Base-by-base conservation (phyloP, 2,329 filamentous ascomycete genomes). In the Trichophyton benhamiae region DNA sequence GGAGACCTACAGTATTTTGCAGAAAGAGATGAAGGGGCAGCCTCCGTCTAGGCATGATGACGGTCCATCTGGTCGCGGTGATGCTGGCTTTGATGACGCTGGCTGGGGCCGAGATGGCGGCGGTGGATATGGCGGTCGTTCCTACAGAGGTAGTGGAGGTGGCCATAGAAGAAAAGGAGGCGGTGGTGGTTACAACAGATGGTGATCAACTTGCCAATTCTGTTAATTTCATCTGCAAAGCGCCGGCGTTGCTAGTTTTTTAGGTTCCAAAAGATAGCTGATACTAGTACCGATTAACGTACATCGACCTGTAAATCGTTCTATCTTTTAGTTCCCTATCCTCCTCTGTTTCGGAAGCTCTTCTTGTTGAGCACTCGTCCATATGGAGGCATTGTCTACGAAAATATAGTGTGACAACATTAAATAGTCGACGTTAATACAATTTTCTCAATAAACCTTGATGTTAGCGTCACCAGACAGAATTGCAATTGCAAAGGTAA, bases 1-100 rank as follows among this genome's bases (percentile, higher is more conserved):
- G 68, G 95, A 94, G 80, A 94, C 91, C 2, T 91, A 84, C 69
- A 91, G 96, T 61, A 79, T 83, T n/a, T 84, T 99, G 65, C 87
- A 87, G 59, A 91, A 91, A 75, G 91, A 96, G 72, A 80, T 96
- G 75, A 88, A 90, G 71, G 87, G 87, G 1, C 79, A 88, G 30
- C 79, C 81, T 57, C 84, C 83, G 17, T 76, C 78, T 20, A 80
- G 83, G 67, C 79, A 82, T 60, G 80, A 80, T 30, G 77, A 77
- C 61, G 68, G 70, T 1, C 66, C 69, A 33, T 72, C 79, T 64
- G 76, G 76, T 49, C 67, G 73, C 7, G 73, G 74, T 38, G 78
- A 78, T 58, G 76, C 75, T 20, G 75, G 77, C 66, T 82, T 82
- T 27, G 80, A 81, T 65, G 74, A 80, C 66, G 83, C 69, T 74